Evolutionary conservation across 148 eudicot species (phyloP).

Genomic region (Camellia granthamiana): DNA sequence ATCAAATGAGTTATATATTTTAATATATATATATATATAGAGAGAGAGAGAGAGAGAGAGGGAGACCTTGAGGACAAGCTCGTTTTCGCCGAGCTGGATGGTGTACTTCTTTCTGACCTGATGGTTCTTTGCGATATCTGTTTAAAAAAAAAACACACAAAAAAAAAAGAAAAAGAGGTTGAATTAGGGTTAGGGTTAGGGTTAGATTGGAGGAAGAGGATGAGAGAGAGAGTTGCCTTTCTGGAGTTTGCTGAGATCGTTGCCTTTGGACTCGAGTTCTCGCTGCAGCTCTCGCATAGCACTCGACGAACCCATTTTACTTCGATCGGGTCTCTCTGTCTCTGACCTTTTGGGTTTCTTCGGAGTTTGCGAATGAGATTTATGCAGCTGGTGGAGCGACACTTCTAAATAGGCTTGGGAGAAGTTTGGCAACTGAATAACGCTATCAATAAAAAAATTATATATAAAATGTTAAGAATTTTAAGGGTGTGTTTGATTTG

Average conservation of each 20-base stretch:
- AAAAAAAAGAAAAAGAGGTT: not conserved
- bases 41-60: not conserved
- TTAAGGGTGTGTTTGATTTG: too few relatives aligned
- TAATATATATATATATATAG: too few relatives aligned
- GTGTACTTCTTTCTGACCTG: constrained; percentile 95
- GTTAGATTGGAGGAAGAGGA: not conserved
- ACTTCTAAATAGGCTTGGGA: too few relatives aligned
- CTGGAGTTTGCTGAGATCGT: constrained; percentile 21
- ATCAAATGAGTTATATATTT: not conserved
- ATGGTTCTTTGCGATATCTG: constrained; percentile 85
- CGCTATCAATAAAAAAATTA: too few relatives aligned
- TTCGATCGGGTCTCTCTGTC: not conserved
- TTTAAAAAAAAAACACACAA: too few relatives aligned
- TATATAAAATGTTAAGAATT: too few relatives aligned
- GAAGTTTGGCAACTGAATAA: too few relatives aligned
- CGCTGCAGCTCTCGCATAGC: constrained; percentile 19
- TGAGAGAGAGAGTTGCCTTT: constrained; percentile 11
- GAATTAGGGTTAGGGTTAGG: constrained; percentile 18
- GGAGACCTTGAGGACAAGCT: constrained; percentile 89
- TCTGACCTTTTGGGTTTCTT: not conserved
- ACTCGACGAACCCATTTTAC: constrained; percentile 15
- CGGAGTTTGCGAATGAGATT: too few relatives aligned
- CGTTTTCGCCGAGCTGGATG: constrained; percentile 94
- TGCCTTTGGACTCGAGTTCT: constrained; percentile 19
- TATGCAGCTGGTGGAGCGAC: too few relatives aligned